Base-by-base conservation (phyloP, 768 basidiomycete genomes). In the Vararia minispora region DNA sequence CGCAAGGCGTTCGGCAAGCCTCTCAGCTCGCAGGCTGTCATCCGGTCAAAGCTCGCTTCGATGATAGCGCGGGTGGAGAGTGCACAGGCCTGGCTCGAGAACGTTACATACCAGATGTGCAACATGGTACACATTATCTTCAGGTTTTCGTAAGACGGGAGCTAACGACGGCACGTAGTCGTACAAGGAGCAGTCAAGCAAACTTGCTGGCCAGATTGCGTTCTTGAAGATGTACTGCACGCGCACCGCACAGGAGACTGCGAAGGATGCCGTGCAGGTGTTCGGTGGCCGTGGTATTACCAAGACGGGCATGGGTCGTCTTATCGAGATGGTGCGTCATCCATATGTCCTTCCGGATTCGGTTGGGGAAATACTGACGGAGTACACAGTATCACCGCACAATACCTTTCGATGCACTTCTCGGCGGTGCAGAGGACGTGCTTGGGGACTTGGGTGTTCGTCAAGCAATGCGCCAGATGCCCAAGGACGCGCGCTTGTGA, bases 1-100 rank as follows among this genome's bases (percentile, higher is more conserved):
- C 78, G 92, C 28, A 81, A 87, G 51, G 91, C 88, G 7, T 94
- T 94, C 50, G 92, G 91, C 35, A 91, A 85, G 58, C 87, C 82
- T 3, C 63, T 94, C 28, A 72, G 74, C 45, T 73, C 81, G 3
- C 84, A 89, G 53, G 75, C 91, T 0, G 84, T 97, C 42, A 85
- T 98, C 50, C 78, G 92, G 16, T 62, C 74, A 30, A 95, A 91
- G 66, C 60, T 98, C 33, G 90, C 90, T 3, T 66, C 54, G 5
- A 98, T 98, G 88, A 90, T 95, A 39, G 71, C 85, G 22, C 78
- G 85, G 26, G 67, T 79, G 22, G 89, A 92, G 55, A 72, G 78
- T 20, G 72, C 73, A 8, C 90, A 91, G 52, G 71, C 66, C n/a
- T 91, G 86, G 87, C 61, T 91, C 13, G 89, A 92, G 62, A 81